These are phyloP conservation scores for Porcisia hertigi DNA, from an alignment of 208 protist genomes.

Conservation along the genomic window DNA sequence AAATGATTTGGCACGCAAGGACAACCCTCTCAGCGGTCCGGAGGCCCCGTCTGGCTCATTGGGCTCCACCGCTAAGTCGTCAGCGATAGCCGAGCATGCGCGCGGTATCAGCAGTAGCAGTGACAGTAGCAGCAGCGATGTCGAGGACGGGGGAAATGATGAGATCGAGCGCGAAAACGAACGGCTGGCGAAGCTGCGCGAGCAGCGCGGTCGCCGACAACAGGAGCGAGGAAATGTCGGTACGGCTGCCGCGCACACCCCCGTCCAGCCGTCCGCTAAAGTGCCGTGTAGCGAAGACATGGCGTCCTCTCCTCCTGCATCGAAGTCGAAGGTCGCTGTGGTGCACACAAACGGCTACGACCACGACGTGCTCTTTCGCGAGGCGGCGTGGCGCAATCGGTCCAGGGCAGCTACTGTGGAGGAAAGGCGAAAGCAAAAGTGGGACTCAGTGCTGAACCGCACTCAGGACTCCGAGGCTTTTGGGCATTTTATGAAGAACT, in stretches of 20 bases:
- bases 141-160: conserved; percentile 49
- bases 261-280: neutral
- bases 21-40: too few relatives aligned
- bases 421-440: conserved; percentile 46
- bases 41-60: neutral
- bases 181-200: conserved; percentile 51
- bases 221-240: conserved; percentile 10
- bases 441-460: conserved; percentile 57
- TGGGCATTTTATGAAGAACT: conserved; percentile 66
- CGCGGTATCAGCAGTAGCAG: conserved; percentile 12
- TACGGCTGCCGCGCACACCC: neutral
- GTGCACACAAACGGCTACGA: conserved; percentile 43
- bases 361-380: conserved; percentile 71
- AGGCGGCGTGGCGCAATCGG: conserved; percentile 41
- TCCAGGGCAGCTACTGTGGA: conserved; percentile 11
- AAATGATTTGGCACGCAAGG: neutral
- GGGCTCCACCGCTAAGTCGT: neutral
- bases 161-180: conserved; percentile 51
- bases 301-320: neutral
- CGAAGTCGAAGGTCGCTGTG: neutral
- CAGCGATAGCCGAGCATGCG: neutral
- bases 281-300: neutral
- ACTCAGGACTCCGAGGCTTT: conserved; percentile 49
- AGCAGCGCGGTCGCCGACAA: conserved; percentile 27
- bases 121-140: conserved; percentile 26